Base-by-base conservation (phyloP, 2,329 filamentous ascomycete species). In the Botrytis fabae region DNA sequence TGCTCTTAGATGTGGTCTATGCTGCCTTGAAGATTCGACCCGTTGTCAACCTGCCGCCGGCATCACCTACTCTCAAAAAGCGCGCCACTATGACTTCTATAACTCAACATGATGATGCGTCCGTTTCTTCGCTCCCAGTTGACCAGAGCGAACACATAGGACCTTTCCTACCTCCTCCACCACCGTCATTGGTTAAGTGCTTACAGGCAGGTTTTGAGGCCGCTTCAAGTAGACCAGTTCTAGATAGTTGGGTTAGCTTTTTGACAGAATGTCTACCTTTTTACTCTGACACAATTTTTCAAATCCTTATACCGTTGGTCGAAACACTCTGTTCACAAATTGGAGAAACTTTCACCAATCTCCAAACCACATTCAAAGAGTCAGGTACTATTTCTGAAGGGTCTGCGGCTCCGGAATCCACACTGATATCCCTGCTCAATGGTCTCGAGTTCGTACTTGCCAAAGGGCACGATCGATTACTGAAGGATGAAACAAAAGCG, bases 181-280 rank as follows among this genome's bases (percentile, higher is more conserved):
- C 92, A 4, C 84, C 89, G 25, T 85, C 91, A 51, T 83, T 99
- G n/a, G 87, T 96, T n/a, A 91, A 93, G 75, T 97, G 93, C 79
- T 86, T 99, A 20, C 91, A 94, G 74, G 89, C 90, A 63, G 96
- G 94, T 0, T 91, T 99, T 68, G 90, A 92, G 71, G 93, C 94
- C 5, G 81, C 87, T 4, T 90, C 86, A 70, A 95, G 93, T 77
- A 90, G 93, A 8, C 86, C 90, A 14, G 91, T 97, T 9, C 85
- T 99, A 51, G 95, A 98, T 78, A 95, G 93, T 80, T 99, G 97
- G 97, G 90, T 98, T 16, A 86, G 89, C 44, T 95, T 99, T 77
- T 85, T 99, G 12, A 89, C 90, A 7, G 92, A 95, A 80, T 93
- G 94, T 62, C 84, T 99, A 44, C 94, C 95, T 0, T 86, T 97